Evolutionary conservation across 108 stramenopile genomes (phyloP), one percentile per base, ranked within the genome.

Genomic region (Schizochytrium sp.): DNA sequence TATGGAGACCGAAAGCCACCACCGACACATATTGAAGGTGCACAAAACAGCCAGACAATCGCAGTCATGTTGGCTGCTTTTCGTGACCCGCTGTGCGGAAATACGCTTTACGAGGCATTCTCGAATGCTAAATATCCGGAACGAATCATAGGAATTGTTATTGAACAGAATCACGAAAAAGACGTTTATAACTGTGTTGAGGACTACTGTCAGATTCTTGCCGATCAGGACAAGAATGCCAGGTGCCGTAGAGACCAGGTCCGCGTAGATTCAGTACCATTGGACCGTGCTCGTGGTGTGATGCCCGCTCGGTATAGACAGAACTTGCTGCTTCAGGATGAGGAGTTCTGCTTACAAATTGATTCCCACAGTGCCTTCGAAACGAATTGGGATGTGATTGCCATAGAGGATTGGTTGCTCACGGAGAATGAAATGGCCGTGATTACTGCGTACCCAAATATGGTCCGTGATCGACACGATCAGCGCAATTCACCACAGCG

Each of bases 301-400:
- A 83, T 83, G 76, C 76, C 76, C 38, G 76, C 76, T n/a, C 76
- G 76, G n/a, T 83, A 55, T 40, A 10, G 76, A 42, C 76, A 83
- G 28, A 83, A 83, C 47, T 28, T 83, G 8, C 76, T 83, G 0
- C 76, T 83, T 5, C 17, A 42, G 5, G 76, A 83, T 53, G 76
- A 83, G 55, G 76, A 83, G 28, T 83, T 83, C 55, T 83, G 76
- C 76, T 53, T 83, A 53, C 76, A 83, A 40, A 55, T 83, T 10
- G 76, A 83, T 53, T 83, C 76, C 28, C 76, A 83, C 76, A 83
- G 76, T 53, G 76, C 76, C 53, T 83, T 83, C 55, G 76, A 83
- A 50, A 0, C 47, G 15, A 40, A 83, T 13, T 83, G 76, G 76
- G 76, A 83, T 28, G n/a, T n/a, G 38, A 83, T 83, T 2, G 76